A percentile compares a stretch with the other conserved stretches of the same genome.
These are phyloP conservation scores for Fusarium oxysporum DNA, from an alignment of 2,329 filamentous ascomycete genomes.

Conservation along the genomic window DNA sequence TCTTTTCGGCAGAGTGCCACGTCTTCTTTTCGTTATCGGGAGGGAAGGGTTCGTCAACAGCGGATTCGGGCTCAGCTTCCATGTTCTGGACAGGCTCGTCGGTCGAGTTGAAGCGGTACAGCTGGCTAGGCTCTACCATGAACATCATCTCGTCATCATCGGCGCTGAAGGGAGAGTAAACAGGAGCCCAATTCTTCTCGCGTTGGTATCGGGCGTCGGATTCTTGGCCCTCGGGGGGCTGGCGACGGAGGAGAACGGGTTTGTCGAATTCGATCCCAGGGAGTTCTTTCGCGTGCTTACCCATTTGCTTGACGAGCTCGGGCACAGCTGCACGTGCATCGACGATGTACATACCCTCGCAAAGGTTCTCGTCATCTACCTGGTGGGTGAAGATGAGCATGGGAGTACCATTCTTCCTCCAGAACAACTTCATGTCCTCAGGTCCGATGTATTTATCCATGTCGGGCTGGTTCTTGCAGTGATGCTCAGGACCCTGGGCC, in stretches of 20 bases:
- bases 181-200: constrained; percentile 41
- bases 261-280: constrained; percentile 34
- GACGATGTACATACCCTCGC: constrained; percentile 39
- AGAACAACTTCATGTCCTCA: constrained; percentile 42
- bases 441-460: constrained; percentile 44
- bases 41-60: constrained; percentile 37
- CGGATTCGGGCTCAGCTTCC: constrained; percentile 27
- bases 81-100: constrained; percentile 23
- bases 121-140: constrained; percentile 38
- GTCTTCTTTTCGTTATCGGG: constrained; percentile 29
- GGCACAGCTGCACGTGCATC: constrained; percentile 38
- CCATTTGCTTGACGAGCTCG: constrained; percentile 30
- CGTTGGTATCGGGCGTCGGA: constrained; percentile 30
- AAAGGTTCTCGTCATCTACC: constrained; percentile 39
- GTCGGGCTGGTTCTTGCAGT: constrained; percentile 37
- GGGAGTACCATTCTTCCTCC: constrained; percentile 38
- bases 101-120: constrained; percentile 29
- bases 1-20: constrained; percentile 33
- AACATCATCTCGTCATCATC: constrained; percentile 42
- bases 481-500: constrained; percentile 34
- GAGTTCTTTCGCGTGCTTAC: constrained; percentile 32
- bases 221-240: constrained; percentile 32
- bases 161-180: constrained; percentile 29
- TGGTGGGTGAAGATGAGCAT: constrained; percentile 42
- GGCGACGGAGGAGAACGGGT: constrained; percentile 31